Base-by-base conservation (phyloP, 1,139 yeast genomes). In the Hyphopichia khmerensis region DNA sequence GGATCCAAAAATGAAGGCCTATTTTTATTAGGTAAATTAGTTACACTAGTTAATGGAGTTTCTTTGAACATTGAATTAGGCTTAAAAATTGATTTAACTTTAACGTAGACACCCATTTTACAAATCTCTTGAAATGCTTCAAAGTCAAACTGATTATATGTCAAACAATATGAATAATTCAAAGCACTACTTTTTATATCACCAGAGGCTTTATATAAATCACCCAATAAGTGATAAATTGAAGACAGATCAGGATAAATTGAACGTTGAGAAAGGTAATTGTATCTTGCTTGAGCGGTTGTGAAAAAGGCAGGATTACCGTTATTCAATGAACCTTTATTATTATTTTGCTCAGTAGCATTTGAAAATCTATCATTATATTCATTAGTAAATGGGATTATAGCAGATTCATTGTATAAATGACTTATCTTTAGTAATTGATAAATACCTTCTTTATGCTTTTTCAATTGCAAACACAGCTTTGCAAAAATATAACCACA, bases 51-150 rank as follows among this genome's bases (percentile, higher is more conserved):
- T 18, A 8, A 18, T 30, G 37, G 14, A 21, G 23, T 3, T 16
- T 15, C n/a, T 18, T 36, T 43, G 29, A 41, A 32, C 3, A 33
- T 29, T 31, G 19, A 48, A 40, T 49, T 56, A 18, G 55, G 49
- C 39, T 75, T 78, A 61, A 77, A 87, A 35, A 88, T 75, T 7
- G 84, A 69, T 43, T 79, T 78, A 8, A 83, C 82, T 40, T 80
- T 74, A 21, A 88, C 75, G 47, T 80, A 77, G 21, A 85, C 87
- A 11, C 93, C 91, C 57, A 87, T 68, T 45, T 77, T 76, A 55
- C 93, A 83, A 38, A 93, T 67, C 35, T 84, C 83, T 52, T 86
- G 89, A 48, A 87, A 81, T 0, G 97, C 91, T 56, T 89, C 97
- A 77, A 95, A 90, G 40, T 89, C 75, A 58, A 75, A 88, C 21